Conservation (phyloP, 441 rosid species). For the Arabidopsis lyrata region DNA sequence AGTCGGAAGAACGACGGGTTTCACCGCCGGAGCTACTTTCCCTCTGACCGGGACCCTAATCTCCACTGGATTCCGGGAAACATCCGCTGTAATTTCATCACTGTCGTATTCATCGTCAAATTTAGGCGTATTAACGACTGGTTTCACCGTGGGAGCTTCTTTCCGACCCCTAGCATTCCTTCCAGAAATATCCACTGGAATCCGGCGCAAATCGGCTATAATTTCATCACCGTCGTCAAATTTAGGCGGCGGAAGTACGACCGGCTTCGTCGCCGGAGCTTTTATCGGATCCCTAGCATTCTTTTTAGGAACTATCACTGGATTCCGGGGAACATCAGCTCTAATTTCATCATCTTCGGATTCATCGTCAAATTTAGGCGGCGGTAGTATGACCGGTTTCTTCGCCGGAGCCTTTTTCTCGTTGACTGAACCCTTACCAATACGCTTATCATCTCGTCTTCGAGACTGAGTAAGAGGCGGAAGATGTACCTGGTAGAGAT, state of each 20-base stretch:
- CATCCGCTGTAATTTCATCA: not conserved
- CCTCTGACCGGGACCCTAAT: not conserved
- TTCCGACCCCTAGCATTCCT: not conserved
- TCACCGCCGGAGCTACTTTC: slow-evolving; percentile 42
- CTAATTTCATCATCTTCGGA: not conserved
- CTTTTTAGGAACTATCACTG: not conserved
- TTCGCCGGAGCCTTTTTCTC: slow-evolving; percentile 40
- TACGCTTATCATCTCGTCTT: slow-evolving; percentile 48
- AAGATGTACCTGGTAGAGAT: slow-evolving; percentile 68
- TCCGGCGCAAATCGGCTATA: not conserved
- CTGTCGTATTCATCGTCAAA: slow-evolving; percentile 67
- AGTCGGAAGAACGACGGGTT: slow-evolving; percentile 66
- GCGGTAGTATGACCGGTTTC: slow-evolving; percentile 58
- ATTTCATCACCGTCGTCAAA: slow-evolving; percentile 55
- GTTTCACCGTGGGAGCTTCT: slow-evolving; percentile 48
- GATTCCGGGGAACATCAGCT: not conserved
- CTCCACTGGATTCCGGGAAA: not conserved
- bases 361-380: slow-evolving; percentile 81
- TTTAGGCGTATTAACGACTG: slow-evolving; percentile 63
- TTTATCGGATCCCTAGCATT: not conserved
- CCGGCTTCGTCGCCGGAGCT: slow-evolving; percentile 52
- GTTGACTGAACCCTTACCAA: slow-evolving; percentile 39
- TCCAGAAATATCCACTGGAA: not conserved
- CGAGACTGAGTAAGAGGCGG: slow-evolving; percentile 44
- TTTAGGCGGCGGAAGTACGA: slow-evolving; percentile 73